A percentile compares a stretch with the other conserved stretches of the same genome.
phyloP scores from a whole-genome alignment of 176 grass and related monocot species.

The Musa itinerans region DNA sequence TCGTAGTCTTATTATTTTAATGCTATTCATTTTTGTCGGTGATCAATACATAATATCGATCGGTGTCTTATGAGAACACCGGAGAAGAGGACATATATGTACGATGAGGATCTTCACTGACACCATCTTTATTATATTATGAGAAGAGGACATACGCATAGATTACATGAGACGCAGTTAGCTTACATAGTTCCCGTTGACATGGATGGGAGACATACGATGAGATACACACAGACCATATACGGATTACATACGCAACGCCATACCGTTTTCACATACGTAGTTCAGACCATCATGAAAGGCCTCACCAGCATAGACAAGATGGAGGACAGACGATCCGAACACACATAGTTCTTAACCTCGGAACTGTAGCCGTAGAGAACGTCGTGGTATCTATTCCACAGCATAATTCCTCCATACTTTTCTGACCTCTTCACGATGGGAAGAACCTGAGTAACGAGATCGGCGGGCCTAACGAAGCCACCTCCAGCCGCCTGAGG shows the following conservation, averaged over 20 bases:
- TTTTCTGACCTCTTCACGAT: constrained; percentile 7
- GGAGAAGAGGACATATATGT: no score
- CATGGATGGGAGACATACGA: background rate
- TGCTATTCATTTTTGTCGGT: no score
- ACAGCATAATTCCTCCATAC: constrained; percentile 71
- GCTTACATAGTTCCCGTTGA: background rate
- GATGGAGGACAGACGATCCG: background rate
- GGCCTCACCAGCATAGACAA: no score
- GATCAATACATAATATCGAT: no score
- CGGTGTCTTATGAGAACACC: no score
- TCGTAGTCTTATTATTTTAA: no score
- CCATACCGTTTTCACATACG: background rate
- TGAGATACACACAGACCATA: no score
- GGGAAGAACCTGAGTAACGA: constrained; percentile 38
- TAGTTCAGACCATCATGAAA: background rate
- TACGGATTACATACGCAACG: background rate
- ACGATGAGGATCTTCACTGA: no score
- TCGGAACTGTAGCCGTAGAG: constrained; percentile 34
- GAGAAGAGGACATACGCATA: no score
- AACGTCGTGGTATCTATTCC: constrained; percentile 37
- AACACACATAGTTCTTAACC: background rate
- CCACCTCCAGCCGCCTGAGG: constrained; percentile 23
- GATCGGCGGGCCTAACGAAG: constrained; percentile 24
- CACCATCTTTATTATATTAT: no score
- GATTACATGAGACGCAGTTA: no score